Evolutionary conservation across 2,329 filamentous ascomycete genomes (phyloP), one percentile per base, ranked within the genome.

Genomic region (Apiospora marii): DNA sequence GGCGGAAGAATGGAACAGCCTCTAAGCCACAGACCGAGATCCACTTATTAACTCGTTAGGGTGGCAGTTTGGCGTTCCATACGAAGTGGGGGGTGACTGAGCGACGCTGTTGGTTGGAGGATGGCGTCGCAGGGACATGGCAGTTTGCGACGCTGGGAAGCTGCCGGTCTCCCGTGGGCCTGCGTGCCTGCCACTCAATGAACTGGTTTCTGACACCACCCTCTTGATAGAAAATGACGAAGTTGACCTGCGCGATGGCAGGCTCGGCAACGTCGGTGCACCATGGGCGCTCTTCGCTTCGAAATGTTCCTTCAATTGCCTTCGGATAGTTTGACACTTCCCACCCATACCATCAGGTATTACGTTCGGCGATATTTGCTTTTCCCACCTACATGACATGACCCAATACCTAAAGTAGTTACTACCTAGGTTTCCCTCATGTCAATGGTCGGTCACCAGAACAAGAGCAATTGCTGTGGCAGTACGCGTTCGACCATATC

Each of bases 191-290:
- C n/a, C 49, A 51, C n/a, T 27, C n/a, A 51, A 51, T 12, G 24
- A 27, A 27, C 58, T n/a, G 30, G 58, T 64, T 49, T 49, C 34
- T 64, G 58, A 64, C 58, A 41, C 58, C 49, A 41, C 37, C 49
- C n/a, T 37, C 34, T 37, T 64, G 58, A 64, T 41, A 64, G 67
- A 68, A 30, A 34, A 68, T 68, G 67, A 68, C 67, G 67, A 68
- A 48, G 67, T 30, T 30, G 67, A 48, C n/a, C 46, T 44, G 37
- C 43, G 44, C 27, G 41, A 68, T 48, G 67, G 67, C 41, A 68
- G 27, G 67, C 24, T 44, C 67, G 41, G 44, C 67, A 27, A 48
- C 19, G 10, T 61, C 53, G 53, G 53, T 37, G 13, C 53, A 61
- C 30, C 16, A 61, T 61, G 53, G 53, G 53, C 51, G 30, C 22